Base-by-base conservation (phyloP, 139 green algal genomes). In the Chlorella sp. region DNA sequence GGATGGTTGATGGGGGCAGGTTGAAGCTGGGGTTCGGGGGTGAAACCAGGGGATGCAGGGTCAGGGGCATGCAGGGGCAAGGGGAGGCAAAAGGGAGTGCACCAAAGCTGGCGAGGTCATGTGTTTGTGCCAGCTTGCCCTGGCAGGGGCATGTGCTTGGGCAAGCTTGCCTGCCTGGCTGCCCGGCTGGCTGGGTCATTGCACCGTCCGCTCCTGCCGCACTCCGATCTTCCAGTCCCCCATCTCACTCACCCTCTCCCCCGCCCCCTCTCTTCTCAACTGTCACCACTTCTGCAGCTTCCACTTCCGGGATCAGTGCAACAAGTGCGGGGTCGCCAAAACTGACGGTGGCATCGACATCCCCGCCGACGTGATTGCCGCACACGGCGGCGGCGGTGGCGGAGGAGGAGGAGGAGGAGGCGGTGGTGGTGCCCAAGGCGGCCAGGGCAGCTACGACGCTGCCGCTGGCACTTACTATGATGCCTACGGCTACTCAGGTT, bases 251-350 rank as follows among this genome's bases (percentile, higher is more conserved):
- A 15, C 39, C 77, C 37, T 78, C n/a, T 24, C 73, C 15, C 24
- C 34, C 28, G 1, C 78, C 40, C 22, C 78, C 40, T 68, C 60
- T 68, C 18, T 68, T 68, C 60, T 26, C 60, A 14, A n/a, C 60
- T 21, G 24, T 22, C 79, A 15, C 2, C 77, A 0, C 1, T 37
- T 40, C 37, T 39, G 39, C 42, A 86, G 71, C 77, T 90, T 84
- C 57, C 73, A 81, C 24, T 81, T 76, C 30, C 76, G 77, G 28
- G 37, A 57, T 11, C 28, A 48, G 53, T 90, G 86, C 86, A 39
- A 86, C 86, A 84, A 80, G 77, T 90, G 86, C 61, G 78, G 78
- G 77, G 69, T 84, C 28, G 26, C 79, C 79, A 84, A 84, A n/a
- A 11, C 73, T 22, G 73, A 80, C 73, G 73, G 73, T n/a, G 73